Evolutionary conservation across 2,329 filamentous ascomycete species (phyloP).

Genomic region (Aspergillus fructus): DNA sequence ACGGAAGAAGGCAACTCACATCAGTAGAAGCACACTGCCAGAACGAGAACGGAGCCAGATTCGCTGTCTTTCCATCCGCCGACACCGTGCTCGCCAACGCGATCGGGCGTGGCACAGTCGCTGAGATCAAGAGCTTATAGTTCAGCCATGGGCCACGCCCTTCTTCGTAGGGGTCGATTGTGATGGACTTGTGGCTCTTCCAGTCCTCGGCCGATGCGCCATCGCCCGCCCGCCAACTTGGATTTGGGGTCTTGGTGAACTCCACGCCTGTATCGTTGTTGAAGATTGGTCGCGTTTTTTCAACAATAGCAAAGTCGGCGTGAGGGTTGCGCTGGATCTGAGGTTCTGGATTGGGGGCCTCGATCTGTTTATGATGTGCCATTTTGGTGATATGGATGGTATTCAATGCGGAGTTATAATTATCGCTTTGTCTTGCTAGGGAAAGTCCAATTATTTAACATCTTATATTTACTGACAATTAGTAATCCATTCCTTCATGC

Average conservation of each 20-base stretch:
- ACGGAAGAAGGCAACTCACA: conserved; percentile 38
- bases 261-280: background rate
- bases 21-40: background rate
- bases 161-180: conserved; percentile 72
- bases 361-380: background rate
- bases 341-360: background rate
- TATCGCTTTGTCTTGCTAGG: no score
- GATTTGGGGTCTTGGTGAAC: background rate
- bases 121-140: conserved; percentile 85
- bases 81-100: conserved; percentile 59
- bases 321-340: background rate
- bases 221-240: background rate
- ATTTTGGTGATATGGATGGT: background rate
- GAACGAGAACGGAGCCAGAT: conserved; percentile 72
- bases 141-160: conserved; percentile 69
- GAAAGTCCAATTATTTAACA: no score
- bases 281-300: background rate
- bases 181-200: background rate
- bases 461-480: no score
- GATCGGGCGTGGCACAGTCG: conserved; percentile 76
- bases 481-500: no score
- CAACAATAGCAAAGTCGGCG: background rate
- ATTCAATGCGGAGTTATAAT: no score
- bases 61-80: conserved; percentile 60
- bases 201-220: background rate